A percentile compares a stretch with the other conserved stretches of the same genome.
phyloP scores from a whole-genome alignment of 148 eudicot species.

The Suaeda aralocaspica region DNA sequence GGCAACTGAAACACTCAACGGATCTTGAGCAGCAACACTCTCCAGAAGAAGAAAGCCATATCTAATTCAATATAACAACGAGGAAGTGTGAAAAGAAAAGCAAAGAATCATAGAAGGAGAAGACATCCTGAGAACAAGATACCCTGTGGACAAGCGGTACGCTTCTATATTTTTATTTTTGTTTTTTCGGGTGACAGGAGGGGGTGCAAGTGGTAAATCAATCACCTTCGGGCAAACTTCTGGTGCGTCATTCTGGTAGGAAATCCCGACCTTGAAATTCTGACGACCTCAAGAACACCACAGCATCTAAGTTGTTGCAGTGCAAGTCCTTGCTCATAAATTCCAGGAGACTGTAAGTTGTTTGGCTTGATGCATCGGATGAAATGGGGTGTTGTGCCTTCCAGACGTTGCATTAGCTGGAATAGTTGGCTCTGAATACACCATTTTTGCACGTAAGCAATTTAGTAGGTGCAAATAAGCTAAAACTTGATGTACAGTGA shows the following conservation, averaged over 20 bases:
- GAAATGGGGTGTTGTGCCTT: constrained; percentile 92
- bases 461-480: constrained; percentile 4
- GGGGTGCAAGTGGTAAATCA: constrained; percentile 4
- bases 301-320: constrained; percentile 89
- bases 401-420: constrained; percentile 96
- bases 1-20: constrained; percentile 80
- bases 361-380: constrained; percentile 99
- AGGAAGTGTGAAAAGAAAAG: not conserved
- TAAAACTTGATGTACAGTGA: no score
- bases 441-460: not conserved
- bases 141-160: no score
- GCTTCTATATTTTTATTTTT: no score
- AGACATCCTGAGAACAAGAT: not conserved
- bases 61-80: constrained; percentile 31
- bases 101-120: not conserved
- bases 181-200: no score
- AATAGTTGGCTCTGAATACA: constrained; percentile 76
- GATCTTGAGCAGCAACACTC: constrained; percentile 74
- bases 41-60: constrained; percentile 88
- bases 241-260: constrained; percentile 95
- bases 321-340: constrained; percentile 71
- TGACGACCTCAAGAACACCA: constrained; percentile 94
- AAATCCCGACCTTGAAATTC: constrained; percentile 92
- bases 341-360: constrained; percentile 76
- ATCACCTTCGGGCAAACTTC: constrained; percentile 84